These are phyloP conservation scores for Dalbergia cultrata DNA, from an alignment of 306 rosid genomes.

Conservation along the genomic window DNA sequence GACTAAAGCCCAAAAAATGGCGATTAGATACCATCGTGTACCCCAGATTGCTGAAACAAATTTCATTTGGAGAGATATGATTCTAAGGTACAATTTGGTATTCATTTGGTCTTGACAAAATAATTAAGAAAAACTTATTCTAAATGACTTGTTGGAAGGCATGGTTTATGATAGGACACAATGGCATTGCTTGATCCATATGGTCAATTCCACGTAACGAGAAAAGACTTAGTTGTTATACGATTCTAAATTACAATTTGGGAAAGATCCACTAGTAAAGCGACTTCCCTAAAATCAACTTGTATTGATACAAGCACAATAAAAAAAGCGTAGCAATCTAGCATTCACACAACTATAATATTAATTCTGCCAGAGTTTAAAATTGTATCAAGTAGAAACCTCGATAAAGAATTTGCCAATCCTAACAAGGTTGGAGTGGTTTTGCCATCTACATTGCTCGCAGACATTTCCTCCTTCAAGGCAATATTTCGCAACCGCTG, in stretches of 20 bases:
- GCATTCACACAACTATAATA: slow-evolving; percentile 24
- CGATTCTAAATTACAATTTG: neutral
- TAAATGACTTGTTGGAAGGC: too few species aligned
- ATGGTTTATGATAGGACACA: neutral
- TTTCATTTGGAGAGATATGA: slow-evolving; percentile 1
- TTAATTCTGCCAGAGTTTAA: slow-evolving; percentile 2
- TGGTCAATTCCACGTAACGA: neutral
- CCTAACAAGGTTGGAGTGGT: slow-evolving; percentile 82
- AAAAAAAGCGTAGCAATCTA: neutral
- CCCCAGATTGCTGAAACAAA: slow-evolving; percentile 20
- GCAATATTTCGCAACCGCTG: slow-evolving; percentile 82
- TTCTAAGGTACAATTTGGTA: slow-evolving; percentile 5
- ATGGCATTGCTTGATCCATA: neutral
- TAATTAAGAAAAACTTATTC: neutral
- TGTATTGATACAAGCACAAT: neutral
- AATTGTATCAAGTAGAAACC: slow-evolving; percentile 57
- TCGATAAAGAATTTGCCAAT: slow-evolving; percentile 80
- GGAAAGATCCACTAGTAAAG: slow-evolving; percentile 22
- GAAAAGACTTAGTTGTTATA: neutral
- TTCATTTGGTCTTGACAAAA: neutral
- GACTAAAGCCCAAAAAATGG: slow-evolving; percentile 69
- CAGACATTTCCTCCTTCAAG: slow-evolving; percentile 72
- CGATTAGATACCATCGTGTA: slow-evolving; percentile 54
- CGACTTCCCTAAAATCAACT: slow-evolving; percentile 1
- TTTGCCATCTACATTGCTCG: slow-evolving; percentile 49